Base-by-base conservation (phyloP, 2,329 filamentous ascomycete genomes). In the Ceratocystis albifundus region DNA sequence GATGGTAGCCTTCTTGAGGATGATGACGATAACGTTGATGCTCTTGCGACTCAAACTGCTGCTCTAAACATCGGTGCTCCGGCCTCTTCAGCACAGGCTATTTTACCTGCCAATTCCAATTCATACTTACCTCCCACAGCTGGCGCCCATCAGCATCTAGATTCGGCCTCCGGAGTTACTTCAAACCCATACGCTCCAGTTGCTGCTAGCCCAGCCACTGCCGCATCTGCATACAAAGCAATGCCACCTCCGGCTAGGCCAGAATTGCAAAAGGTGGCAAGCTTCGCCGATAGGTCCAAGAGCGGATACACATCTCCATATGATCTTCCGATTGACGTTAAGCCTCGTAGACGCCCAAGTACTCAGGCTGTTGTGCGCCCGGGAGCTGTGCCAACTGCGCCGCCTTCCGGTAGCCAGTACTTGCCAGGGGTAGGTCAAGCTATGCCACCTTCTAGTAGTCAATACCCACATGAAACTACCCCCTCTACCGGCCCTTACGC, bases 281-380 rank as follows among this genome's bases (percentile, higher is more conserved):
- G 93, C 75, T 99, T 96, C 75, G 90, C 84, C 4, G 88, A 93
- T 74, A 95, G 95, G 75, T 79, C 90, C 2, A 97, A 96, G 76
- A 89, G 89, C 66, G 92, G 93, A 6, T 99, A 99, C 74, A 83
- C 88, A 62, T 97, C 93, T 22, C 94, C 94, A 0, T 99, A 96
- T 72, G 95, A 99, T 76, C 80, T 99, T 22, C 94, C 94, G 3
- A 89, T 94, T 76, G 93, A 96, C 65, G 82, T 88, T 32, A 88
- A 88, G 70, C 85, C 88, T 72, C 80, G 85, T 74, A 87, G 88
- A 78, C 80, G 87, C 64, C 74, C 79, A 4, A 85, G 82, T 71
- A 79, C 82, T 71, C 83, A 84, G 67, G 82, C 66, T 15, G 44
- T 63, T n/a, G 62, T 63, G 41, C 59, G 45, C 10, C 57, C 63